These are phyloP conservation scores for Cardamine resedifolia DNA, from an alignment of 345 rosid genomes.

Conservation along the genomic window DNA sequence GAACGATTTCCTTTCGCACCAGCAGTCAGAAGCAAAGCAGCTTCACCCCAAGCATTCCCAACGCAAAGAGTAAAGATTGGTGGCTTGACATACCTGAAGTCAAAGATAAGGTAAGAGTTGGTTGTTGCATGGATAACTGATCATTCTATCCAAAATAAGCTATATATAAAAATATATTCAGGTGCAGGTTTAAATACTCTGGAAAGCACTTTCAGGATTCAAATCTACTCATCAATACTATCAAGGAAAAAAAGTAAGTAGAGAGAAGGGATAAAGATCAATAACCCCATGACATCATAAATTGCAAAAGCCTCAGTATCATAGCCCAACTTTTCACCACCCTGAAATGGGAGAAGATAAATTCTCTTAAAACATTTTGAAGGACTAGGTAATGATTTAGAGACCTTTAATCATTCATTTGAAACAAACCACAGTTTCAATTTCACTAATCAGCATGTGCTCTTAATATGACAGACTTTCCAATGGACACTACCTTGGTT, in stretches of 20 bases:
- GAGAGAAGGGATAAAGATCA: constrained; percentile 20
- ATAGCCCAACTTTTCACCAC: constrained; percentile 69
- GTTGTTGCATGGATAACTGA: neutral
- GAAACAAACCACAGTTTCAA: constrained; percentile 4
- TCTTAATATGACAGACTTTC: neutral
- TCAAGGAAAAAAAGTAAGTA: neutral
- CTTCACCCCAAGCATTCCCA: constrained; percentile 99
- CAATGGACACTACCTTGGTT: constrained; percentile 57
- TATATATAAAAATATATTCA: neutral
- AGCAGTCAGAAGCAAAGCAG: constrained; percentile 65
- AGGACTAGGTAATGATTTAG: neutral
- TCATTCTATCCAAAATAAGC: constrained; percentile 4
- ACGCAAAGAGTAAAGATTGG: constrained; percentile 96
- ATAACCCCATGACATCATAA: constrained; percentile 86
- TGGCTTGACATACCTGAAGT: constrained; percentile 66
- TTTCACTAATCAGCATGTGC: neutral
- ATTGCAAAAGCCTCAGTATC: constrained; percentile 92
- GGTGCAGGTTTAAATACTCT: neutral
- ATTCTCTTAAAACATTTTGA: constrained; percentile 4
- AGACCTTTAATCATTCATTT: neutral
- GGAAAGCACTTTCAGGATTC: constrained; percentile 8
- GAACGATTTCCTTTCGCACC: constrained; percentile 48
- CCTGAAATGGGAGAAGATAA: constrained; percentile 33
- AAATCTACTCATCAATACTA: neutral
- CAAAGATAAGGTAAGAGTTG: constrained; percentile 15